phyloP scores from a whole-genome alignment of 306 rosid species.

The Ziziphus jujuba region DNA sequence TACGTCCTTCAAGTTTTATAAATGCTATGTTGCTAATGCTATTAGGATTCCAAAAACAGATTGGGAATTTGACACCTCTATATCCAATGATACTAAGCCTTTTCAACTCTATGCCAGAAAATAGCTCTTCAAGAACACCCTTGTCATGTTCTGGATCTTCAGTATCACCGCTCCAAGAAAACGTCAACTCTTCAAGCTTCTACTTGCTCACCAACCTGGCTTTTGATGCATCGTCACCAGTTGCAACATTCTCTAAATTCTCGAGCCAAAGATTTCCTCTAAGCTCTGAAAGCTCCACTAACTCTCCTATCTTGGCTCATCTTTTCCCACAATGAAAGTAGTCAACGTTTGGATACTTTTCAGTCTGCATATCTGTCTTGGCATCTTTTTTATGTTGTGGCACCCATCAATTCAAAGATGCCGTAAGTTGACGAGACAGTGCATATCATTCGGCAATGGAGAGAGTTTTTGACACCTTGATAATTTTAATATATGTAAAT shows the following conservation, averaged over 20 bases:
- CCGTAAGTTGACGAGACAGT: no score
- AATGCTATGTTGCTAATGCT: not conserved
- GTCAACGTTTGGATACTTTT: not conserved
- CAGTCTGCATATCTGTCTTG: no score
- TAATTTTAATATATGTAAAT: constrained; percentile 18
- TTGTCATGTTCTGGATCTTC: not conserved
- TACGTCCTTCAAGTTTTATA: not conserved
- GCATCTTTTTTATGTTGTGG: no score
- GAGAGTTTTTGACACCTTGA: not conserved
- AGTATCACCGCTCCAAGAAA: not conserved
- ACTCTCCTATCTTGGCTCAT: not conserved
- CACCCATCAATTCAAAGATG: no score
- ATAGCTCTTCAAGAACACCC: constrained; percentile 3
- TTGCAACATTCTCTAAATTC: no score
- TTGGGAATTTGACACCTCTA: constrained; percentile 19
- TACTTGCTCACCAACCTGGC: not conserved
- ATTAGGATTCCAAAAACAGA: constrained; percentile 12
- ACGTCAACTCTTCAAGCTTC: constrained; percentile 8
- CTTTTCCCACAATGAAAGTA: not conserved
- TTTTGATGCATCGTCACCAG: constrained; percentile 8
- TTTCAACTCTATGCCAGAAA: constrained; percentile 1
- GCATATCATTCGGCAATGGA: constrained; percentile 10
- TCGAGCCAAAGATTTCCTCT: not conserved
- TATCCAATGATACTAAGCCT: not conserved
- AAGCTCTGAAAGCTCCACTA: constrained; percentile 12